Conservation (phyloP, 2,329 filamentous ascomycete species). For the Pestalotiopsis sp. region DNA sequence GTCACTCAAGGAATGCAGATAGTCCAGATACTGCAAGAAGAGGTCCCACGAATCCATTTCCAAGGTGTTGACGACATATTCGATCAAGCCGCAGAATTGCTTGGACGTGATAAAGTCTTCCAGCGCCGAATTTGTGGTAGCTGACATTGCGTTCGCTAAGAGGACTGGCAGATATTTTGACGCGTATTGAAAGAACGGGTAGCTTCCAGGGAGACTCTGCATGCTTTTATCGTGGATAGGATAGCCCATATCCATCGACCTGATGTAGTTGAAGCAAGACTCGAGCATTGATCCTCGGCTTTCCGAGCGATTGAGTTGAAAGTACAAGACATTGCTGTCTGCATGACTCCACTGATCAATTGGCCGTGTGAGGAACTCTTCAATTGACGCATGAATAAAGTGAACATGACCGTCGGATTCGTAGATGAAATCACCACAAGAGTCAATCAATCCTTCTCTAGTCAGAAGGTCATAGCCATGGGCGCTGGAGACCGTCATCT, state of each 20-base stretch:
- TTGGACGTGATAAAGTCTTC: neutral
- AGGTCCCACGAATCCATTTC: neutral
- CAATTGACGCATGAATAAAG: neutral
- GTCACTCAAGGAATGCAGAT: neutral
- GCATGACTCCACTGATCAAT: neutral
- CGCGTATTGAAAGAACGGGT: neutral
- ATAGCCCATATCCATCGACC: neutral
- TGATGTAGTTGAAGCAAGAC: neutral
- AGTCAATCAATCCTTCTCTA: neutral
- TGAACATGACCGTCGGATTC: neutral
- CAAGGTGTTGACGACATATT: neutral
- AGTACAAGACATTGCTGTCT: neutral
- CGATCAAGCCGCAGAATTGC: neutral
- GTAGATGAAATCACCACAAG: neutral
- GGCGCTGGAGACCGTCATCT: neutral
- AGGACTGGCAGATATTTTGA: neutral
- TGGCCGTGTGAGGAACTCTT: neutral
- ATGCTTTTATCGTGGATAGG: neutral
- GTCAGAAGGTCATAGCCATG: neutral
- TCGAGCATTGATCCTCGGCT: neutral
- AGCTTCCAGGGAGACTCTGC: neutral
- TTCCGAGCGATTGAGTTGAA: neutral
- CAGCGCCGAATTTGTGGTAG: neutral
- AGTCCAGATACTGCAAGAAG: neutral
- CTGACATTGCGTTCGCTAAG: neutral